A percentile compares a stretch with the other conserved stretches of the same genome.
Evolutionary conservation across 176 grass and related monocot genomes (phyloP).

Genomic region (Oryza punctata): DNA sequence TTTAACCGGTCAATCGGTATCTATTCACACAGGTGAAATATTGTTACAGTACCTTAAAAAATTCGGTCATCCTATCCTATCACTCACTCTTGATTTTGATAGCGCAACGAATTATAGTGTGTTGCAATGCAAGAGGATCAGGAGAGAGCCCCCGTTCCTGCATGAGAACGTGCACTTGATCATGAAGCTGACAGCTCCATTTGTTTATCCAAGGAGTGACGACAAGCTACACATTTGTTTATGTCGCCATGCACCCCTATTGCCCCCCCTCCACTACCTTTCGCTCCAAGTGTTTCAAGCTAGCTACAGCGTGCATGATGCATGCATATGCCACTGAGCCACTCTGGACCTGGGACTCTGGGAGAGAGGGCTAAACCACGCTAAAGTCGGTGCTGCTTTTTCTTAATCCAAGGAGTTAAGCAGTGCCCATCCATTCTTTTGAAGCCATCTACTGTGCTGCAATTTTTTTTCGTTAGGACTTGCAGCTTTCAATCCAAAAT

Average conservation of each 20-base stretch:
- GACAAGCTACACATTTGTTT: constrained; percentile 37
- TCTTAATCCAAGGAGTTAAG: constrained; percentile 24
- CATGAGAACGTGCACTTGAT: constrained; percentile 34
- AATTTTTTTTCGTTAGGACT: constrained; percentile 2
- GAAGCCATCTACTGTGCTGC: constrained; percentile 3
- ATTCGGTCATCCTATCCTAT: background rate
- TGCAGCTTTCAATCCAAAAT: background rate
- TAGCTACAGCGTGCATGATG: background rate
- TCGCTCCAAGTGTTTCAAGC: background rate
- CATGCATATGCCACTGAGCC: constrained; percentile 13
- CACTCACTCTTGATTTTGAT: background rate
- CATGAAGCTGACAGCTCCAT: constrained; percentile 40
- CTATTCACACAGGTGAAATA: background rate
- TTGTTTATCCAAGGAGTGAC: constrained; percentile 29
- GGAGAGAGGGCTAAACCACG: background rate
- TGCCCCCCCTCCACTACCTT: background rate
- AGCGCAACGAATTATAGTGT: background rate
- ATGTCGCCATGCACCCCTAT: constrained; percentile 14
- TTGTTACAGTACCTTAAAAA: background rate
- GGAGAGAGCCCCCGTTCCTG: background rate
- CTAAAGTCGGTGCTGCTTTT: constrained; percentile 22
- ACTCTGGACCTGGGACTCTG: background rate
- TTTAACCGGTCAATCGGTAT: background rate
- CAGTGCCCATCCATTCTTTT: constrained; percentile 15
- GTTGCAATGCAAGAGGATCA: background rate